These are phyloP conservation scores for Aspergillus affinis DNA, from an alignment of 495 filamentous ascomycete species.

Conservation along the genomic window DNA sequence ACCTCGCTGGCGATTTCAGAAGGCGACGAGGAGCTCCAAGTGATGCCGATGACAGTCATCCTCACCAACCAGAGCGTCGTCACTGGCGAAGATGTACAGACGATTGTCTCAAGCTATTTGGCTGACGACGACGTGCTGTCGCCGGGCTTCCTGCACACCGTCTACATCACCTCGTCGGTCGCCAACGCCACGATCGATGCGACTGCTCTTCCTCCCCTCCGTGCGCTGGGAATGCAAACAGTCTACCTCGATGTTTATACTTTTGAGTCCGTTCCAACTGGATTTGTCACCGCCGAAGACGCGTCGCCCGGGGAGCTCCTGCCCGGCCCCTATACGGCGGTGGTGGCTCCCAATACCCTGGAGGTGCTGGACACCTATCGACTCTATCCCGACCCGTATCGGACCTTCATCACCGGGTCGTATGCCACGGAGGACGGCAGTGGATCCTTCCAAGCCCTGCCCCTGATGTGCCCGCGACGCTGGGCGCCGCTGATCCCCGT, in stretches of 20 bases:
- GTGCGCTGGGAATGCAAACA: not conserved
- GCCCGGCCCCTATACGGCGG: conserved; percentile 41
- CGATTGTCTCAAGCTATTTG: conserved; percentile 11
- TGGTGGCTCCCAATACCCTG: conserved; percentile 15
- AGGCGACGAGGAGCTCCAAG: conserved; percentile 4
- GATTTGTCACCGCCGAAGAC: not conserved
- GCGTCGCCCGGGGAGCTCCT: not conserved
- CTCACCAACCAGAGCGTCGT: conserved; percentile 17
- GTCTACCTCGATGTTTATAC: conserved; percentile 3
- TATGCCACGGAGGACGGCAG: conserved; percentile 43
- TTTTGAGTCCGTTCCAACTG: not conserved
- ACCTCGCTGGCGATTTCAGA: not conserved
- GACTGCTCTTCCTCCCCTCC: conserved; percentile 14
- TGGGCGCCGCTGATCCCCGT: conserved; percentile 16
- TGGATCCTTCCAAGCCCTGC: conserved; percentile 19
- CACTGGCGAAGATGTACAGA: conserved; percentile 14
- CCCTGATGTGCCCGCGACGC: not conserved
- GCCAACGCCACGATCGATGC: conserved; percentile 2
- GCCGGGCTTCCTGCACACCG: not conserved
- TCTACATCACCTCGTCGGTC: conserved; percentile 11
- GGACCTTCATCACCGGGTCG: conserved; percentile 37
- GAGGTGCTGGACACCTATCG: conserved; percentile 44
- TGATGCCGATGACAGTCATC: conserved; percentile 26
- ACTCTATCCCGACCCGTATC: conserved; percentile 48
- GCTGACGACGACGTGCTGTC: conserved; percentile 13